A percentile compares a stretch with the other conserved stretches of the same genome.
Conservation (phyloP, 371 early-diverging fungal species). For the Rhizopus microsporus region DNA sequence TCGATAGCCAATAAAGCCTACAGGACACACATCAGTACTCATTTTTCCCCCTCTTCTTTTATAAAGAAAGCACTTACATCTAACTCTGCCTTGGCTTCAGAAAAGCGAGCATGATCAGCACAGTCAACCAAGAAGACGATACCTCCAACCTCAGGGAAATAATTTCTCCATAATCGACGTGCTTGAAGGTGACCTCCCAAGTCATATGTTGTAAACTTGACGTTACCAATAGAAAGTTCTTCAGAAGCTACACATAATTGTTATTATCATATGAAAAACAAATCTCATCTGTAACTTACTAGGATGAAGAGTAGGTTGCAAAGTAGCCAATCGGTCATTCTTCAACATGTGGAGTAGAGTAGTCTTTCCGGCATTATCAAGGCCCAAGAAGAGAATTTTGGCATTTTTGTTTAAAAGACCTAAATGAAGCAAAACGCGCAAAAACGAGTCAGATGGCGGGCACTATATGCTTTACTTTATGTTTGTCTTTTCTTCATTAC, state of each 20-base stretch:
- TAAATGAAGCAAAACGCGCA: constrained; percentile 67
- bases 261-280: constrained; percentile 1
- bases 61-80: constrained; percentile 63
- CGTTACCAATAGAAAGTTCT: constrained; percentile 94
- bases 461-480: too few species aligned
- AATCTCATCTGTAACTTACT: constrained; percentile 63
- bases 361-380: constrained; percentile 99
- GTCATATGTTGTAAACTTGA: constrained; percentile 97
- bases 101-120: constrained; percentile 83
- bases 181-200: constrained; percentile 97
- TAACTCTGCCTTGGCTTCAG: constrained; percentile 92
- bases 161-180: constrained; percentile 97
- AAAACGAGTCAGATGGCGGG: constrained; percentile 7
- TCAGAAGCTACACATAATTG: constrained; percentile 75
- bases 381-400: constrained; percentile 98
- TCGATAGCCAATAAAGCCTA: constrained; percentile 92
- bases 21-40: background rate
- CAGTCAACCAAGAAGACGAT: constrained; percentile 97
- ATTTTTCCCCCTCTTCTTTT: background rate
- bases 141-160: constrained; percentile 96
- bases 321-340: constrained; percentile 94
- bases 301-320: constrained; percentile 98
- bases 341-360: constrained; percentile 99
- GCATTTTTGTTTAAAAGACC: constrained; percentile 98
- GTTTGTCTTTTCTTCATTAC: constrained; percentile 1